Conservation (phyloP, 805 yeast genomes). For the Cyberlindnera bimundalis region DNA sequence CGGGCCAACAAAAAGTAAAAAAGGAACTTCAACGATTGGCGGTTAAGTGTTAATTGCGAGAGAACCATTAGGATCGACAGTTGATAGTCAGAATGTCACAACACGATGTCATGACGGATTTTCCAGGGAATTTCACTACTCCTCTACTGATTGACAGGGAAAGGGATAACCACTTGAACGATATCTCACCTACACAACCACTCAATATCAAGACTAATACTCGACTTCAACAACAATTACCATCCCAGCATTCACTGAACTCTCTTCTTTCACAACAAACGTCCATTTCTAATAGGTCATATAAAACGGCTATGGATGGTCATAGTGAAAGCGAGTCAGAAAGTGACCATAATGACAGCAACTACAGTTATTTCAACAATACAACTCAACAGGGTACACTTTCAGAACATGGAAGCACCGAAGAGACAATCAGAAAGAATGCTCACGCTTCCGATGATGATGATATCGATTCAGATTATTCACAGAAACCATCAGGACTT, state of each 20-base stretch:
- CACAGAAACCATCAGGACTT: slow-evolving; percentile 9
- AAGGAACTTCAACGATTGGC: no score
- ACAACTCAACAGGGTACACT: slow-evolving; percentile 1
- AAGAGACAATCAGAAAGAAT: background rate
- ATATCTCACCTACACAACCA: slow-evolving; percentile 28
- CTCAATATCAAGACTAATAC: slow-evolving; percentile 15
- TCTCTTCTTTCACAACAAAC: slow-evolving; percentile 20
- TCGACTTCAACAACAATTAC: background rate
- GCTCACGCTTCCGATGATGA: background rate
- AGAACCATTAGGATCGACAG: no score
- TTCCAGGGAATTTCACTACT: slow-evolving; percentile 9
- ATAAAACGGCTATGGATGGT: slow-evolving; percentile 23
- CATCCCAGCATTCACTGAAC: slow-evolving; percentile 6
- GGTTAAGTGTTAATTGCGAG: no score
- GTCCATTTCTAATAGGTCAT: slow-evolving; percentile 15
- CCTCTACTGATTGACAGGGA: slow-evolving; percentile 5
- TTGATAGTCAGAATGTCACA: slow-evolving; percentile 3
- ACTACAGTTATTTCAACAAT: background rate
- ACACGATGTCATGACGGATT: slow-evolving; percentile 7
- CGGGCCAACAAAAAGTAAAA: no score
- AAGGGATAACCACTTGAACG: slow-evolving; percentile 4
- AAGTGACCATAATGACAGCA: background rate
- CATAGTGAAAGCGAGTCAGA: background rate
- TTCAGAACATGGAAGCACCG: slow-evolving; percentile 1
- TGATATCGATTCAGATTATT: background rate